phyloP scores from a whole-genome alignment of 345 rosid genomes.

The Geranium brycei region DNA sequence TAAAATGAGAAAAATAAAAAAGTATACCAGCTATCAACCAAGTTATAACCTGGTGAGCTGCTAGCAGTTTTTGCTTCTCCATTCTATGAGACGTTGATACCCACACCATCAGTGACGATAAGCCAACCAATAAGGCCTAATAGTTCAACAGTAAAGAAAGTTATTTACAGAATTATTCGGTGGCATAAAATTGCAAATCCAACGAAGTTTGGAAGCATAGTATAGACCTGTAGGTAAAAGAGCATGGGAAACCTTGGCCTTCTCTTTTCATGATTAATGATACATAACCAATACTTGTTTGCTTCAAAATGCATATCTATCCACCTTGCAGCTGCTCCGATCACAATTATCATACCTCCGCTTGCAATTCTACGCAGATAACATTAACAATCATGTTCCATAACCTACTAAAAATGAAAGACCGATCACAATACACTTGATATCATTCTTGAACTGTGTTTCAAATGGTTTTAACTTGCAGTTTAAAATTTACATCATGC shows the following conservation, averaged over 20 bases:
- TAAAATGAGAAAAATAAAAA: neutral
- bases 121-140: constrained; percentile 68
- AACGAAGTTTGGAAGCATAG: constrained; percentile 6
- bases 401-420: neutral
- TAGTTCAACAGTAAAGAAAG: constrained; percentile 10
- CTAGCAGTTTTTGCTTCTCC: constrained; percentile 69
- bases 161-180: constrained; percentile 1
- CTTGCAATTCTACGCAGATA: constrained; percentile 47
- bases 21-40: constrained; percentile 68
- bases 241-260: constrained; percentile 39
- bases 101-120: constrained; percentile 65
- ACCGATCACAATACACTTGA: neutral
- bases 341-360: constrained; percentile 50
- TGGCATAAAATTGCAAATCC: neutral
- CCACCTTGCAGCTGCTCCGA: constrained; percentile 75
- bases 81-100: constrained; percentile 76
- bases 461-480: too few species aligned
- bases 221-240: constrained; percentile 57
- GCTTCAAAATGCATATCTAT: constrained; percentile 47
- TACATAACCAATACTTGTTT: constrained; percentile 55
- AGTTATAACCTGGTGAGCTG: constrained; percentile 65
- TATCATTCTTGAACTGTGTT: too few species aligned
- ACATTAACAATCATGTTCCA: neutral
- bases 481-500: too few species aligned
- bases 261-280: constrained; percentile 37